Evolutionary conservation across 1,284 basidiomycete species (phyloP), one percentile per base, ranked within the genome.

Genomic region (Stygiomarasmius scandens): DNA sequence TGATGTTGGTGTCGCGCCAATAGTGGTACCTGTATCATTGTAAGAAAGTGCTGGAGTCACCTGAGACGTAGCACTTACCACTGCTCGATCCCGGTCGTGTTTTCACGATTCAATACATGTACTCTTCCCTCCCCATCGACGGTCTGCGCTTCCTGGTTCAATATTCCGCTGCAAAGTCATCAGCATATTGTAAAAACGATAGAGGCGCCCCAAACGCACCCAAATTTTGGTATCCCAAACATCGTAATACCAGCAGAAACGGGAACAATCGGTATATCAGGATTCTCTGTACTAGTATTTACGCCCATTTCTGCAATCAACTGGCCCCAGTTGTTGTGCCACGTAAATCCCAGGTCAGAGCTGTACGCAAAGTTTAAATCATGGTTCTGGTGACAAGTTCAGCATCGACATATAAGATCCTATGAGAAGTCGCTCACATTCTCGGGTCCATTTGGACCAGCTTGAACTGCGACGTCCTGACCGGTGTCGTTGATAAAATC

Each of bases 371-470:
- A 78, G 60, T 74, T 66, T 64, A 79, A 63, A 57, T 78, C 77
- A 61, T 78, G 77, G 51, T 79, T 79, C 77, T 77, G 55, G 12
- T 32, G 29, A 32, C 19, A 36, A 23, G 36, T 23, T 24, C 1
- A 34, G 25, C 6, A 23, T 36, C 29, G 38, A 52, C 25, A 24
- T 16, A 8, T 19, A 46, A 10, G 12, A 45, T 19, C 48, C 47
- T 32, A 32, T 32, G 12, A 41, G 48, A 25, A 32, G 41, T 34
- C n/a, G 51, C 69, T 10, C 32, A 75, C 76, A 57, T 79, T 79
- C 58, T 77, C 77, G 9, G 77, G 77, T 3, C 77, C 77, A 56
- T 79, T 79, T 0, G 77, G 77, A 0, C 77, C 77, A 8, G 77
- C 77, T 63, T 79, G 65, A 14, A 78, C 73, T 14, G 76, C 73